These are phyloP conservation scores for Flaveria floridana DNA, from an alignment of 140 eudicot genomes.

Conservation along the genomic window DNA sequence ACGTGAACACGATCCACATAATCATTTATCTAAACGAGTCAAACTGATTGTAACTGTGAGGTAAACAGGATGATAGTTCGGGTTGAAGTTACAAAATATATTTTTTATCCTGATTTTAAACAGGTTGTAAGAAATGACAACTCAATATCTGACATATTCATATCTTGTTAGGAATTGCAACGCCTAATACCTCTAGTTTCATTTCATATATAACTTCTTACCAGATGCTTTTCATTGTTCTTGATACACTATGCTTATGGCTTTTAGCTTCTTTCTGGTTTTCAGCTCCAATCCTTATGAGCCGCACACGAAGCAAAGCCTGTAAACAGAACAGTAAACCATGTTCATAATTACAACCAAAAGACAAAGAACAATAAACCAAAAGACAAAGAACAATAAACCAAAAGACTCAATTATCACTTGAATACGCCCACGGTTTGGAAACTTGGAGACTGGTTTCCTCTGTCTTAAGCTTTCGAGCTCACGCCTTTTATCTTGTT, in stretches of 20 bases:
- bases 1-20: neutral
- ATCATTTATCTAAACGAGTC: no score
- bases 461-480: constrained; percentile 42
- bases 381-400: neutral
- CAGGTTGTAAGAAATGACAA: no score
- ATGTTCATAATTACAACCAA: neutral
- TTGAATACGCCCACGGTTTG: constrained; percentile 65
- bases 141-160: no score
- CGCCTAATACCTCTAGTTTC: neutral
- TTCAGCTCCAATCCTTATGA: constrained; percentile 35
- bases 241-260: constrained; percentile 13
- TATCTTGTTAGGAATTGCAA: no score
- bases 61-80: no score
- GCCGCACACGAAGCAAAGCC: constrained; percentile 59
- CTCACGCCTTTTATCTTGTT: constrained; percentile 51
- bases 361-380: neutral
- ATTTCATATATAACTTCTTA: constrained; percentile 19
- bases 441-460: constrained; percentile 56
- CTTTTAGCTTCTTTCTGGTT: constrained; percentile 33
- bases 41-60: no score
- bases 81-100: no score
- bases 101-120: no score
- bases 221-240: constrained; percentile 35
- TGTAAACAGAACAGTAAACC: constrained; percentile 19
- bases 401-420: constrained; percentile 28